These are phyloP conservation scores for Cornus suecica DNA, from an alignment of 148 eudicot genomes.

Conservation along the genomic window DNA sequence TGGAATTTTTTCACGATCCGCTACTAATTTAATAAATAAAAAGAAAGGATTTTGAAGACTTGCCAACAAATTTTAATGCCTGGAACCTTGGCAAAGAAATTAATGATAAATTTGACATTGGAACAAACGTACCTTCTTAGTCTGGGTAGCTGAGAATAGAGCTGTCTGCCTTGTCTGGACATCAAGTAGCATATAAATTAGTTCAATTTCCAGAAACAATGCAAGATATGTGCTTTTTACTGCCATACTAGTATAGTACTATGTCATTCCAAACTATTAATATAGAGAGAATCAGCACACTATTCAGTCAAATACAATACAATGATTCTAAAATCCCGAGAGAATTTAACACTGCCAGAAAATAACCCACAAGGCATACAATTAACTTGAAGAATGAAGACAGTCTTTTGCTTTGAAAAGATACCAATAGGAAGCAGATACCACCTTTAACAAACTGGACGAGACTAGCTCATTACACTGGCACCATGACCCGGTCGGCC, in stretches of 20 bases:
- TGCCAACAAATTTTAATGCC: not conserved
- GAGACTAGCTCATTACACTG: too few species aligned
- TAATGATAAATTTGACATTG: not conserved
- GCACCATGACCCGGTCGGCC: not conserved
- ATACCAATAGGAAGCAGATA: not conserved
- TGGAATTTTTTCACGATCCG: not conserved
- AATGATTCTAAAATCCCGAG: not conserved
- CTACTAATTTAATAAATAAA: not conserved
- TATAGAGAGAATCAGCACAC: not conserved
- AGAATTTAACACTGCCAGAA: not conserved
- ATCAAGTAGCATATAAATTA: conserved; percentile 9
- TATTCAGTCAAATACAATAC: not conserved
- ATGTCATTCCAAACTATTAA: not conserved
- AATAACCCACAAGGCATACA: not conserved
- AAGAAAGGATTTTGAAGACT: not conserved
- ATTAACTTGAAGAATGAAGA: not conserved
- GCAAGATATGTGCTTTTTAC: not conserved
- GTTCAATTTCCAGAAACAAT: not conserved
- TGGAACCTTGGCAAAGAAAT: not conserved
- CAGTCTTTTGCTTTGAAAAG: not conserved
- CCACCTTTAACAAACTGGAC: not conserved
- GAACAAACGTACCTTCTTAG: conserved; percentile 58
- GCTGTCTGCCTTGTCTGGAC: conserved; percentile 88
- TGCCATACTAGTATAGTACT: not conserved
- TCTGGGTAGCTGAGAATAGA: conserved; percentile 97